Conservation (phyloP, 2,329 filamentous ascomycete species). For the Chaetothyriales sp. region DNA sequence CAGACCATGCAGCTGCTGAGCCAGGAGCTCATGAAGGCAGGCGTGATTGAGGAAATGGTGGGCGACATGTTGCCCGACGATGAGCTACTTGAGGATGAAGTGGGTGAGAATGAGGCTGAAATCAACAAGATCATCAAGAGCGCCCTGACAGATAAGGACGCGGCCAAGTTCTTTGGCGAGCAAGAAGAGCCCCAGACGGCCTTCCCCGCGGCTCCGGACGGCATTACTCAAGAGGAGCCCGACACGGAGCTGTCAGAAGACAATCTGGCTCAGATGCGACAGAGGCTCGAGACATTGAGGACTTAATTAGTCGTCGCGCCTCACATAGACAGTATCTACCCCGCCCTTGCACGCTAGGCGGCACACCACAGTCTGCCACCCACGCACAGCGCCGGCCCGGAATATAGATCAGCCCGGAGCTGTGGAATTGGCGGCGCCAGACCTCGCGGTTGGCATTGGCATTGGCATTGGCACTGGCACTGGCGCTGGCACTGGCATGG, state of each 20-base stretch:
- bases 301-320: constrained; percentile 39
- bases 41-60: constrained; percentile 96
- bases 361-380: not conserved
- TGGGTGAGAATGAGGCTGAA: constrained; percentile 66
- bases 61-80: constrained; percentile 66
- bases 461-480: too few species aligned
- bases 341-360: not conserved
- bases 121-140: constrained; percentile 88
- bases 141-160: constrained; percentile 62
- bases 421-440: too few species aligned
- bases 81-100: constrained; percentile 53
- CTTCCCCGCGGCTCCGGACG: constrained; percentile 7
- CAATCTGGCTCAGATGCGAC: constrained; percentile 87
- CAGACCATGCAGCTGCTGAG: constrained; percentile 80
- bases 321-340: not conserved
- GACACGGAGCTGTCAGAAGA: constrained; percentile 78
- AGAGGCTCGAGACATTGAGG: constrained; percentile 75
- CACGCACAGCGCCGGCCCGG: not conserved
- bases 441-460: not conserved
- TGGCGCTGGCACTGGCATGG: too few species aligned
- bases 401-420: not conserved
- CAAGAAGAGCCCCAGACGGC: constrained; percentile 38
- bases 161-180: constrained; percentile 34
- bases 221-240: constrained; percentile 30
- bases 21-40: constrained; percentile 79